Percentiles rank a stretch among this genome's conserved stretches.
These are phyloP conservation scores for Pichia pseudocactophila DNA, from an alignment of 805 yeast genomes.

Conservation along the genomic window DNA sequence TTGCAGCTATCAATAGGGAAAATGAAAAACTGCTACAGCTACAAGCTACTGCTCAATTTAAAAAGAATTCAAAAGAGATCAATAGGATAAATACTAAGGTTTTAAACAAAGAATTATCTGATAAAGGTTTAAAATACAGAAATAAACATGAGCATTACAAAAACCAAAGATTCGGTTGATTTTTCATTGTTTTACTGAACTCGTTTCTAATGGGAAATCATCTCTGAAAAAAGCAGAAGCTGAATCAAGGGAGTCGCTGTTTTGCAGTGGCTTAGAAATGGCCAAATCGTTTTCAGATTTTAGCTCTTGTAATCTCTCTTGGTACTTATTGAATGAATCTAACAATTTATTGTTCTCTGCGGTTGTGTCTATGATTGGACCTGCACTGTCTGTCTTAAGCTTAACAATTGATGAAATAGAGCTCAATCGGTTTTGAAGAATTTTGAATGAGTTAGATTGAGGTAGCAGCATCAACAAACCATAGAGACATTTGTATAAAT, in stretches of 20 bases:
- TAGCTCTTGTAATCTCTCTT: constrained; percentile 26
- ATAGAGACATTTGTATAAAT: constrained; percentile 75
- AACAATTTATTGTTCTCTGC: constrained; percentile 23
- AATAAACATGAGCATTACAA: constrained; percentile 75
- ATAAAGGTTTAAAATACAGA: constrained; percentile 48
- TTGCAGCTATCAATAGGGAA: constrained; percentile 15
- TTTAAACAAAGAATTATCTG: constrained; percentile 26
- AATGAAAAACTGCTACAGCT: constrained; percentile 13
- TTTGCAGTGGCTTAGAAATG: no score
- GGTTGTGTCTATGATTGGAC: constrained; percentile 16
- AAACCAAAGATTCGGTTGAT: constrained; percentile 15
- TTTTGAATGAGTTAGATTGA: constrained; percentile 83
- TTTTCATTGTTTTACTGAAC: constrained; percentile 8
- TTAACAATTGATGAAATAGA: constrained; percentile 38
- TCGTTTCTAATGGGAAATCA: constrained; percentile 12
- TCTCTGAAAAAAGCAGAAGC: constrained; percentile 11
- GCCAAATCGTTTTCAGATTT: constrained; percentile 5
- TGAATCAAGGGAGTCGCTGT: constrained; percentile 1
- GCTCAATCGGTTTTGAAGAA: constrained; percentile 66
- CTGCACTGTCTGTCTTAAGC: constrained; percentile 8
- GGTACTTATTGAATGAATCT: constrained; percentile 41
- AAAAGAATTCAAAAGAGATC: constrained; percentile 39
- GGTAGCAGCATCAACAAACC: constrained; percentile 92
- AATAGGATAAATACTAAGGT: constrained; percentile 16
- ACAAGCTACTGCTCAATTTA: constrained; percentile 11